Evolutionary conservation across 164 flowering plant genomes (phyloP), one percentile per base, ranked within the genome.

Genomic region (Houttuynia cordata): DNA sequence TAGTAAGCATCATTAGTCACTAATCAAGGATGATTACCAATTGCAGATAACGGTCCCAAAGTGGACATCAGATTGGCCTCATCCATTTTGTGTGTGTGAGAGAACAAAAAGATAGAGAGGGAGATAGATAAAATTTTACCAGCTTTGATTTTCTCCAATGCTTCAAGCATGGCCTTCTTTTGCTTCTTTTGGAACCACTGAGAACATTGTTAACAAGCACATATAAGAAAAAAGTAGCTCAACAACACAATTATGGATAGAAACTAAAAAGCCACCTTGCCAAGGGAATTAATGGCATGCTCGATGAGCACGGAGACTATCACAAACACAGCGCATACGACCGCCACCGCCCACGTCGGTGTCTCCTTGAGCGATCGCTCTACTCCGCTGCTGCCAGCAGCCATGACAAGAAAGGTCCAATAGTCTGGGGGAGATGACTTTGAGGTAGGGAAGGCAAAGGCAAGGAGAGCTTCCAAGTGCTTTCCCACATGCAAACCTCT

Each of bases 271-370:
- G 25, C 10, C 64, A 83, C 88, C 83, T 79, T 79, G 24, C 58
- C 83, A 56, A 83, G 79, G 37, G 72, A 62, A 40, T 80, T 76
- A 41, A 86, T 80, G 22, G 75, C 78, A 62, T 77, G 80, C 58
- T 86, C 93, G 0, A 86, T 74, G 4, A 75, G 0, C 3, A 84
- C 24, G 8, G 93, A 86, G 10, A 86, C 50, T 55, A 86, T 52
- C 18, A 86, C 72, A 37, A 86, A 75, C 0, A 72, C 74, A 0
- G 86, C 86, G 61, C 86, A 83, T 7, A 84, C 86, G 37, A 49
- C 45, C 0, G 93, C 87, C 3, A 86, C 82, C 12, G 93, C 87
- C 89, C 89, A 86, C n/a, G 89, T 84, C 0, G 93, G 78, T 0
- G 87, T 83, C 50, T 78, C 78, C 56, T 70, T 25, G 65, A 84